Base-by-base conservation (phyloP, 352 stramenopile species). In the Pythium insidiosum region DNA sequence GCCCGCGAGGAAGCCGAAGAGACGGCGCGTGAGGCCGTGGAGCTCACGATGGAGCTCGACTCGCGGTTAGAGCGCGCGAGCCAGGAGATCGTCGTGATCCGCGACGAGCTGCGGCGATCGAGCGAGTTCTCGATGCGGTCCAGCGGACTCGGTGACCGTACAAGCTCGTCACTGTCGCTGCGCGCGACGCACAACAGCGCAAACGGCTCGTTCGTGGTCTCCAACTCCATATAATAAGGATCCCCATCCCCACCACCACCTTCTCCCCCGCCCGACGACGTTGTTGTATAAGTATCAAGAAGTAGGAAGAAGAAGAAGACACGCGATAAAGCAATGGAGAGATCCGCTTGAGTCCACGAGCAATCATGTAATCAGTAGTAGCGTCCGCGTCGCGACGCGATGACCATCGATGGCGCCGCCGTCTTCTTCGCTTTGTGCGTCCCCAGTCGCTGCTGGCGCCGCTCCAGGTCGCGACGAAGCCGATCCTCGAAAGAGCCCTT, bases 1-100 rank as follows among this genome's bases (percentile, higher is more conserved):
- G 77, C 76, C 43, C 75, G 75, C 43, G 74, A 88, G 50, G 69
- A 77, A 26, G 78, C 80, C 9, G 75, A 90, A 57, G 60, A 67
- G 21, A 88, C 68, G 26, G 77, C 79, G 25, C 62, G 60, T 47
- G 80, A 93, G 57, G 77, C 80, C 23, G 60, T 90, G 10, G 72
- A 85, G 48, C 57, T 89, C 25, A 79, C 71, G 19, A 38, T 83
- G 34, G 56, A 79, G 48, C 61, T 93, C 35, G 80, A 93, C 58
- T 67, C 69, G 39, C 73, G 69, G 24, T 66, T 90, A 64, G 70
- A 87, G 45, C 74, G 62, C 48, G 72, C 68, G 28, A 68, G 53
- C 42, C 71, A 73, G 7, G 68, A 83, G 43, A 65, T 75, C 38
- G 33, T 58, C 16, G 33, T 56, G 36, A 56, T 62, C 39, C 53